Evolutionary conservation across 129 eudicot genomes (phyloP).

Genomic region (Glebionis coronaria): DNA sequence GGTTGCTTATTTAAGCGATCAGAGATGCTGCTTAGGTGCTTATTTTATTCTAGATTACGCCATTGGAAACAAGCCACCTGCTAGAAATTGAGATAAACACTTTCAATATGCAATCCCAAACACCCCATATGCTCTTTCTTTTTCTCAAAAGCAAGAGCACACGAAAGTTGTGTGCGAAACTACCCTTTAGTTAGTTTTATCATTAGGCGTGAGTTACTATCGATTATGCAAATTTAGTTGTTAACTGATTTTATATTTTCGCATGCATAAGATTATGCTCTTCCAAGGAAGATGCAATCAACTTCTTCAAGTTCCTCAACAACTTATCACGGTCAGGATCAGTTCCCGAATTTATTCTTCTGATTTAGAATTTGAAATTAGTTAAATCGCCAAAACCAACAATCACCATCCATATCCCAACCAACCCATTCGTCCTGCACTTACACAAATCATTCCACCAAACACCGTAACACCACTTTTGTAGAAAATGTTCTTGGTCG

Average conservation of each 20-base stretch:
- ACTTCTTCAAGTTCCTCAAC: too few species aligned
- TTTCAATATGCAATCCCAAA: too few species aligned
- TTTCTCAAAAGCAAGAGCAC: too few species aligned
- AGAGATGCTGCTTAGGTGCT: too few species aligned
- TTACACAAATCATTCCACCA: constrained; percentile 41
- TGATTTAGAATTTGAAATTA: constrained; percentile 36
- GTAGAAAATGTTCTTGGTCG: constrained; percentile 77
- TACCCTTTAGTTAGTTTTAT: background rate
- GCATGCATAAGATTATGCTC: constrained; percentile 18
- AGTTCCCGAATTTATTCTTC: constrained; percentile 30
- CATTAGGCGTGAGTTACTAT: background rate
- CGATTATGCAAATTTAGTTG: too few species aligned
- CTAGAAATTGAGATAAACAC: too few species aligned
- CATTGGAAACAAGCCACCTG: too few species aligned
- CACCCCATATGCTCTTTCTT: too few species aligned
- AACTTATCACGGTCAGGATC: too few species aligned
- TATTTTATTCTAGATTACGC: too few species aligned
- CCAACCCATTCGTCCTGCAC: constrained; percentile 46
- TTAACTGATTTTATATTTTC: background rate
- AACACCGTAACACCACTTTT: constrained; percentile 38
- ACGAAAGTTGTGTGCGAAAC: background rate
- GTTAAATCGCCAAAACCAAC: constrained; percentile 48
- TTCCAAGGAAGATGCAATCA: too few species aligned
- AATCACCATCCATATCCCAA: constrained; percentile 74
- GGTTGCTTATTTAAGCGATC: too few species aligned